Evolutionary conservation across 495 filamentous ascomycete genomes (phyloP), one percentile per base, ranked within the genome.

Genomic region (Neurospora sp.): DNA sequence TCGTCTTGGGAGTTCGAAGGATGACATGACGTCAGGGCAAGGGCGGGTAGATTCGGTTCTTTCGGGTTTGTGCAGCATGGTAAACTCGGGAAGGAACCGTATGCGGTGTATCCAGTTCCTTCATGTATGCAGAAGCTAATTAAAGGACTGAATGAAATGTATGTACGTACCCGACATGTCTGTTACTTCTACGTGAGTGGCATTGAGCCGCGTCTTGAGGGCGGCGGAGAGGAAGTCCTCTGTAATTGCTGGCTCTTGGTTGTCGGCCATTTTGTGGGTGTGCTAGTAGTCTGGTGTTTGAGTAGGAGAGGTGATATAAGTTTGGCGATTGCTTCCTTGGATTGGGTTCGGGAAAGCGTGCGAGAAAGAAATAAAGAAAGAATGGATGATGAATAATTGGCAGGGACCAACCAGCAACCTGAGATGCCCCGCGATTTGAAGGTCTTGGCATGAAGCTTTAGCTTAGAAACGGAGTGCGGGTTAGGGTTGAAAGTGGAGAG

Each of bases 111-210:
- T 35, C 31, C 31, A 35, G 31, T 35, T 31, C 35, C 16, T 41
- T 35, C 35, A 42, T 42, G 11, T 42, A 16, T 42, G 5, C 4
- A 42, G 12, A 16, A 42, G 39, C 3, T 3, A 39, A 39, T 11
- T 0, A 44, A 7, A 37, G 5, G 22, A 27, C 22, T 37, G 0
- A 37, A 0, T 44, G 27, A 35, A 65, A 65, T 12, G 48, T 31
- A 61, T 61, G 16, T 38, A 40, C 81, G 71, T 89, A 97, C 96
- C 96, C 65, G 93, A 97, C 83, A 95, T 89, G 81, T 99, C 96
- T 75, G 92, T 90, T 77, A 99, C 92, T 78, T 98, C 92, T 71
- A 98, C 95, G 83, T 96, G 89, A 48, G 87, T 87, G 16, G 95
- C 95, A 71, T 90, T 88, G 61, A 99, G 85, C 73, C 90, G 88